phyloP scores from a whole-genome alignment of 768 basidiomycete species.

The Amanita molliuscula region DNA sequence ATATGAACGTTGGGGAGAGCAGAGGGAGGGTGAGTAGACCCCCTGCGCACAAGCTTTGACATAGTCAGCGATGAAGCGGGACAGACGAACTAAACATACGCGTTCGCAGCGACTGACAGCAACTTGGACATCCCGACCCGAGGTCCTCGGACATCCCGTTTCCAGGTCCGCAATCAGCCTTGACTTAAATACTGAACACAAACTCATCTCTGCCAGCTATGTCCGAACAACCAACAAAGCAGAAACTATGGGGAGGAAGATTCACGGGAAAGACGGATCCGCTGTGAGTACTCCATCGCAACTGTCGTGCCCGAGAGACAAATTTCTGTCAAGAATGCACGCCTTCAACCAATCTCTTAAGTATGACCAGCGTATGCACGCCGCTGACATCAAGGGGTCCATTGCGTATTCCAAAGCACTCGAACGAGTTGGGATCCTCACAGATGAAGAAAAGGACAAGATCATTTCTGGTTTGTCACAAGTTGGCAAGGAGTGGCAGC shows the following conservation, averaged over 20 bases:
- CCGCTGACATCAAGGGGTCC: conserved; percentile 85
- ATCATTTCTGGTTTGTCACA: conserved; percentile 64
- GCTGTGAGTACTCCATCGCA: conserved; percentile 35
- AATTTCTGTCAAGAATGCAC: conserved; percentile 64
- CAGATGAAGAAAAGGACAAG: conserved; percentile 58
- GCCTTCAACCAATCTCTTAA: conserved; percentile 93
- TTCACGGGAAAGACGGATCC: conserved; percentile 89
- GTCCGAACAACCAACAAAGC: conserved; percentile 34
- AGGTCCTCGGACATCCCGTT: not conserved
- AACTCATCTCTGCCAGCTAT: conserved; percentile 13
- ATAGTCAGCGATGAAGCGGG: not conserved
- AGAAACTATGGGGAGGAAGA: conserved; percentile 83
- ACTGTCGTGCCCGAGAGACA: conserved; percentile 9
- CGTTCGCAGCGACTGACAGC: conserved; percentile 51
- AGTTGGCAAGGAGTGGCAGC: conserved; percentile 82
- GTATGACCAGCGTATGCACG: conserved; percentile 92
- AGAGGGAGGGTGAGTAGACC: conserved; percentile 75
- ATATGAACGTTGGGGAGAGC: conserved; percentile 51
- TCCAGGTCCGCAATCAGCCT: not conserved
- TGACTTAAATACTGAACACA: not conserved
- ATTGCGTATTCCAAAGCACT: conserved; percentile 94
- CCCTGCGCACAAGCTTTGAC: conserved; percentile 61
- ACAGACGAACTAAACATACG: conserved; percentile 11
- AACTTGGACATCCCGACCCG: conserved; percentile 18
- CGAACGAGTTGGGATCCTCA: conserved; percentile 71